Percentiles rank a stretch among this genome's conserved stretches.
Conservation (phyloP, 441 rosid genomes). For the Aleurites moluccanus region DNA sequence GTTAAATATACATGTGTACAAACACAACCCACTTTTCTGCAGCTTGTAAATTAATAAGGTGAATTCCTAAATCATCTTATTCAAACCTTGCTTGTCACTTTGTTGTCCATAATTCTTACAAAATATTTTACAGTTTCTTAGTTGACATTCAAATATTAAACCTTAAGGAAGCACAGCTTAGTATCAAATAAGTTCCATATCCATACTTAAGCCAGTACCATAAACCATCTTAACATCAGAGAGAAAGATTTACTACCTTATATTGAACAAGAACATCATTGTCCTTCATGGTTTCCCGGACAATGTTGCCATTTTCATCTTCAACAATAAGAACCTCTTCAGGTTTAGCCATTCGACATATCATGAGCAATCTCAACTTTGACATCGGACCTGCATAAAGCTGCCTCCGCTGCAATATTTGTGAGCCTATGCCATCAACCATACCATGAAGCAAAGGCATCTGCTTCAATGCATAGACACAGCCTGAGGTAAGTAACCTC, state of each 20-base stretch:
- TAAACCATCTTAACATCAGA: slow-evolving; percentile 4
- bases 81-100: background rate
- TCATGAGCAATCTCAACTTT: slow-evolving; percentile 94
- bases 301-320: slow-evolving; percentile 99
- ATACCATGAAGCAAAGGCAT: slow-evolving; percentile 72
- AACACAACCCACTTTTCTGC: background rate
- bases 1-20: background rate
- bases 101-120: no score
- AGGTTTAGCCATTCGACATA: slow-evolving; percentile 99
- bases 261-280: slow-evolving; percentile 99
- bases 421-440: slow-evolving; percentile 88
- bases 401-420: slow-evolving; percentile 84
- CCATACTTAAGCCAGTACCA: background rate
- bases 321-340: slow-evolving; percentile 99
- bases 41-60: background rate
- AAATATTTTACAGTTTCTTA: background rate
- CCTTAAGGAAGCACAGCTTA: background rate
- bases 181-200: background rate
- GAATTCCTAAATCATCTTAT: background rate
- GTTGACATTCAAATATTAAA: background rate
- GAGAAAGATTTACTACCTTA: slow-evolving; percentile 54
- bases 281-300: slow-evolving; percentile 99
- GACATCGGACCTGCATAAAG: slow-evolving; percentile 91
- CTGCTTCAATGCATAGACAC: slow-evolving; percentile 37
- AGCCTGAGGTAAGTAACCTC: slow-evolving; percentile 23